phyloP scores from a whole-genome alignment of 2,329 filamentous ascomycete species.

The Madurella fahalii region DNA sequence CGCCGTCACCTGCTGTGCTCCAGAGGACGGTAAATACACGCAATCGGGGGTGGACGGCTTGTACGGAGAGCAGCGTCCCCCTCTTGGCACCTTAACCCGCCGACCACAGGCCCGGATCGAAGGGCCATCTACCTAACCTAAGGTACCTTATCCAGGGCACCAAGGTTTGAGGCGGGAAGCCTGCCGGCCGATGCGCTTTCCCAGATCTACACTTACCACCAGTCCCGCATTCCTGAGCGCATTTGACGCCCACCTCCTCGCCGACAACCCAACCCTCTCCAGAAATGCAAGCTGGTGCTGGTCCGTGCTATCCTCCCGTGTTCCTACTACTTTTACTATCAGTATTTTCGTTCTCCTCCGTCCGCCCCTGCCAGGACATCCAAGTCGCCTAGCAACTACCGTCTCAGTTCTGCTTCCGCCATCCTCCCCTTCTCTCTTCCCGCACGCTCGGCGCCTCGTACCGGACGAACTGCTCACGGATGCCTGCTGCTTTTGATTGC shows the following conservation, averaged over 20 bases:
- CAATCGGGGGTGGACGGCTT: not conserved
- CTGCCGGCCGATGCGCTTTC: conserved; percentile 16
- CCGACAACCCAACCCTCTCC: conserved; percentile 21
- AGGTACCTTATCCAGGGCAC: not conserved
- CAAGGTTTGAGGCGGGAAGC: conserved; percentile 1
- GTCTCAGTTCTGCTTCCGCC: conserved; percentile 16
- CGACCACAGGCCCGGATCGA: not conserved
- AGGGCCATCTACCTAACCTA: not conserved
- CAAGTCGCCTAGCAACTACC: conserved; percentile 4
- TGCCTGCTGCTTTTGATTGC: conserved; percentile 37
- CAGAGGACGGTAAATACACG: not conserved
- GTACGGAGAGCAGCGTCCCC: not conserved
- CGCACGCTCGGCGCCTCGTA: conserved; percentile 14
- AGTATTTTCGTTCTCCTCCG: conserved; percentile 6
- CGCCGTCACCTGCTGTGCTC: conserved; percentile 14
- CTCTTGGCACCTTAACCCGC: conserved; percentile 2
- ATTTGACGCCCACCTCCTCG: conserved; percentile 11
- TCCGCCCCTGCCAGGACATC: conserved; percentile 1
- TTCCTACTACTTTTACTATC: conserved; percentile 13
- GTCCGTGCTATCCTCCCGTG: conserved; percentile 21
- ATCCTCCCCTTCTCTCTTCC: conserved; percentile 12
- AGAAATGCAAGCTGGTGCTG: conserved; percentile 25
- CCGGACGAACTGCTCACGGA: conserved; percentile 33
- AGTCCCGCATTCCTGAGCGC: conserved; percentile 23
- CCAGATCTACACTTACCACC: conserved; percentile 16